These are phyloP conservation scores for Chaetomium fimeti DNA, from an alignment of 495 filamentous ascomycete species.

Conservation along the genomic window DNA sequence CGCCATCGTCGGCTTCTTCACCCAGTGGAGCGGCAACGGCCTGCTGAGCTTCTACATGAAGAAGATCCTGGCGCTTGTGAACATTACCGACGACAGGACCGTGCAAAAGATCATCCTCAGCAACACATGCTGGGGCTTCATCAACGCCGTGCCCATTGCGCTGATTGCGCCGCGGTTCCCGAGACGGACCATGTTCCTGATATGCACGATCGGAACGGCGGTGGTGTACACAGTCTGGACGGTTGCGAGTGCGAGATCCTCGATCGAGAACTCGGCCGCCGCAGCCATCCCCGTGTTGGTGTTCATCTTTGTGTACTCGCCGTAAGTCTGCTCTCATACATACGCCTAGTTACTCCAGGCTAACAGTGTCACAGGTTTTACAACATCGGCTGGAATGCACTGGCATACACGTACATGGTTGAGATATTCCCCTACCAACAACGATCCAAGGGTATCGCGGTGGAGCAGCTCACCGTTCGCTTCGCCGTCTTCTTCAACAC, in stretches of 20 bases:
- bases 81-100: constrained; percentile 43
- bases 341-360: background rate
- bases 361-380: constrained; percentile 41
- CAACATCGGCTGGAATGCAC: constrained; percentile 62
- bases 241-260: constrained; percentile 51
- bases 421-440: constrained; percentile 61
- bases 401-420: constrained; percentile 58
- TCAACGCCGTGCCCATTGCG: constrained; percentile 52
- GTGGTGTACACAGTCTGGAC: constrained; percentile 58
- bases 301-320: constrained; percentile 60
- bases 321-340: constrained; percentile 25
- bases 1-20: constrained; percentile 52
- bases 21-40: constrained; percentile 59
- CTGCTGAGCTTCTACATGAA: constrained; percentile 50
- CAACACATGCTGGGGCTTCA: constrained; percentile 55
- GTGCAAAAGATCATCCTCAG: constrained; percentile 55
- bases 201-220: constrained; percentile 49
- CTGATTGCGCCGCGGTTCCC: constrained; percentile 51
- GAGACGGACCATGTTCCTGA: constrained; percentile 54
- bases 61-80: constrained; percentile 44
- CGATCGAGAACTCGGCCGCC: constrained; percentile 39
- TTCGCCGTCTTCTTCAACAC: constrained; percentile 54
- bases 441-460: constrained; percentile 57
- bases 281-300: constrained; percentile 56
- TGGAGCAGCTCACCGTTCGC: constrained; percentile 57